phyloP scores from a whole-genome alignment of 306 rosid species.

The Pyrus betulifolia region DNA sequence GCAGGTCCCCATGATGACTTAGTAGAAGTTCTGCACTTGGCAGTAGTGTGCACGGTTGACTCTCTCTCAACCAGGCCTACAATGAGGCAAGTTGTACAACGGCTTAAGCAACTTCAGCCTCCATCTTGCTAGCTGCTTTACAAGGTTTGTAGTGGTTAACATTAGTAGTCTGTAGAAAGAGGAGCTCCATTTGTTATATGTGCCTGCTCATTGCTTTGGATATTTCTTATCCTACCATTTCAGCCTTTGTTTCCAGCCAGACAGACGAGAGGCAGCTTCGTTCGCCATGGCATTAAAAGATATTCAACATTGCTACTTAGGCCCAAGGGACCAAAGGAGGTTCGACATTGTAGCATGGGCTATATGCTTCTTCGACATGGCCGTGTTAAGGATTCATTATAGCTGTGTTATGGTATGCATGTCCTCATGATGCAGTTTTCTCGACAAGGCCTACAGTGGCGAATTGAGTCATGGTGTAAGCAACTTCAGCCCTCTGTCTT shows the following conservation, averaged over 20 bases:
- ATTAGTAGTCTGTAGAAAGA: constrained; percentile 39
- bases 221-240: constrained; percentile 63
- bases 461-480: constrained; percentile 57
- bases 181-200: constrained; percentile 34
- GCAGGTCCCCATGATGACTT: constrained; percentile 74
- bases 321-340: too few relatives aligned
- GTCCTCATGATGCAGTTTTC: constrained; percentile 46
- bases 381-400: constrained; percentile 62
- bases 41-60: constrained; percentile 82
- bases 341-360: too few relatives aligned
- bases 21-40: constrained; percentile 78
- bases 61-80: constrained; percentile 85
- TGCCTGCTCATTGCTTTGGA: constrained; percentile 27
- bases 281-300: constrained; percentile 54
- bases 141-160: constrained; percentile 30
- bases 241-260: constrained; percentile 78
- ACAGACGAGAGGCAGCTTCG: constrained; percentile 72
- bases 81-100: constrained; percentile 78
- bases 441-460: constrained; percentile 73
- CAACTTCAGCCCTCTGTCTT: constrained; percentile 69
- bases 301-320: constrained; percentile 21
- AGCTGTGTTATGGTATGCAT: constrained; percentile 63
- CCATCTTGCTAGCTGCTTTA: constrained; percentile 53
- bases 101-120: constrained; percentile 92
- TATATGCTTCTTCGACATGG: constrained; percentile 38